Evolutionary conservation across 768 basidiomycete species (phyloP).

Genomic region (Pleurotus citrinopileatus): DNA sequence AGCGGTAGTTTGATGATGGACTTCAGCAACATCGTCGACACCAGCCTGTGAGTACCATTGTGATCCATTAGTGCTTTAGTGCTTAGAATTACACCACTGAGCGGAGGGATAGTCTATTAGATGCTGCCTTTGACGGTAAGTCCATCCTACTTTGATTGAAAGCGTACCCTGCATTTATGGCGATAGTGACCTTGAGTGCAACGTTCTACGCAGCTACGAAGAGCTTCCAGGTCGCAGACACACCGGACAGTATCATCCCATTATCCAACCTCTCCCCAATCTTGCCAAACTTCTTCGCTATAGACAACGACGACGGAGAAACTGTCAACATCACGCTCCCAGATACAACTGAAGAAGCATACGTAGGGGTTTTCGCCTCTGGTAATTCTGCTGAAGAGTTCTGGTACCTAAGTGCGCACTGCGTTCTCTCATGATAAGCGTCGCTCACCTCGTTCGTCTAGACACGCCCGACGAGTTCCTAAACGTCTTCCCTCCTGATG

Average conservation of each 20-base stretch:
- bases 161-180: not conserved
- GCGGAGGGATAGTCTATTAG: constrained; percentile 18
- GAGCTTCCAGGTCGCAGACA: constrained; percentile 39
- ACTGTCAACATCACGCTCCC: constrained; percentile 49
- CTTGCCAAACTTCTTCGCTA: constrained; percentile 37
- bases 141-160: not conserved
- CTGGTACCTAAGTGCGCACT: constrained; percentile 44
- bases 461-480: constrained; percentile 52
- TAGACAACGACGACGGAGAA: constrained; percentile 22
- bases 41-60: constrained; percentile 32
- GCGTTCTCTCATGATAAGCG: not conserved
- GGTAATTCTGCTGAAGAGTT: constrained; percentile 65
- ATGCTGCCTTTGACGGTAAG: constrained; percentile 26
- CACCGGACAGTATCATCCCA: constrained; percentile 54
- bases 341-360: constrained; percentile 48
- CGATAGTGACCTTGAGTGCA: constrained; percentile 46
- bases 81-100: not conserved
- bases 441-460: constrained; percentile 27
- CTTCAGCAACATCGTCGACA: constrained; percentile 52
- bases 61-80: not conserved
- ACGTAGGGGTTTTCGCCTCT: constrained; percentile 56
- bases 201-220: constrained; percentile 55
- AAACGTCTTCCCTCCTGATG: constrained; percentile 38
- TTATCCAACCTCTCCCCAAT: constrained; percentile 49
- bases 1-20: constrained; percentile 56